Conservation (phyloP, 352 stramenopile species). For the Blastocystis sp. region DNA sequence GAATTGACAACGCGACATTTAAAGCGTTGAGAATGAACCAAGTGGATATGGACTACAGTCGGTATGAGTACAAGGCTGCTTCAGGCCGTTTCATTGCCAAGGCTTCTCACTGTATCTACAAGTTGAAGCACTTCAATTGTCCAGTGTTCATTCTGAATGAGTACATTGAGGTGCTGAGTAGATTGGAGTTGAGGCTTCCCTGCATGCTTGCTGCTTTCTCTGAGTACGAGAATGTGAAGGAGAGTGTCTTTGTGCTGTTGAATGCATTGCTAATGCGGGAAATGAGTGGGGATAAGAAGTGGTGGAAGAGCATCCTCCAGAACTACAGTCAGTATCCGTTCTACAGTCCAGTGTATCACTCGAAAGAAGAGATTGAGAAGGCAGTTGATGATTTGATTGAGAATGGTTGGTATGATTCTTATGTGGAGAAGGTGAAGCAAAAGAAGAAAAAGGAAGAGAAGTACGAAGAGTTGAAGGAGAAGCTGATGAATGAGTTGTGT, state of each 20-base stretch:
- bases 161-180: background rate
- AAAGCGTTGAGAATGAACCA: background rate
- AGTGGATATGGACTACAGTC: background rate
- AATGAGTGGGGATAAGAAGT: background rate
- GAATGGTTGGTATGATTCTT: background rate
- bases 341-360: background rate
- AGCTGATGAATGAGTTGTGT: background rate
- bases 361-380: background rate
- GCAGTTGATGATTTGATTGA: background rate
- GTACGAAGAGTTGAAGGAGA: background rate
- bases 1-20: slow-evolving; percentile 3
- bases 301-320: background rate
- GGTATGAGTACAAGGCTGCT: background rate
- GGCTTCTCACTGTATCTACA: background rate
- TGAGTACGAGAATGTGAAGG: background rate
- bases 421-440: background rate
- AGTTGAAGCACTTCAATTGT: slow-evolving; percentile 8
- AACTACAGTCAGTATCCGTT: slow-evolving; percentile 1
- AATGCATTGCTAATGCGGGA: background rate
- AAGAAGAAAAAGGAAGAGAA: background rate
- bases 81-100: background rate
- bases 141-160: background rate
- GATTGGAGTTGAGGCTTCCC: background rate
- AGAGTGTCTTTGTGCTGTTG: background rate
- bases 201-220: background rate